Evolutionary conservation across 1,139 yeast species (phyloP).

Genomic region (Pneumocystis murina): DNA sequence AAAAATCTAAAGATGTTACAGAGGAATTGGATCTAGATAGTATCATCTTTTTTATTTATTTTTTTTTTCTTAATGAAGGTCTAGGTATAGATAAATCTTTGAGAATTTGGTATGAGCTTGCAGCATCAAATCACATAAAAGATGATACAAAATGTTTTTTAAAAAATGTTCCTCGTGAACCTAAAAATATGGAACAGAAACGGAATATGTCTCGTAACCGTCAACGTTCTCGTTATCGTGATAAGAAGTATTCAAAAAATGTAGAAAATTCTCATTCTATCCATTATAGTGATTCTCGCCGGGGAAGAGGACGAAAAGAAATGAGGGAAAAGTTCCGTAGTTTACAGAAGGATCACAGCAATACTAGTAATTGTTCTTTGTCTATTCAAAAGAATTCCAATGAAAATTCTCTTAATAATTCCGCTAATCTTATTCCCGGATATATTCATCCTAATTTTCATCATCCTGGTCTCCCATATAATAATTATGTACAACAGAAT

Average conservation of each 20-base stretch:
- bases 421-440: neutral
- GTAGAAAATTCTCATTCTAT: neutral
- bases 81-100: neutral
- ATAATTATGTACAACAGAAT: neutral
- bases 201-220: neutral
- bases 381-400: neutral
- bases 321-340: neutral
- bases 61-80: neutral
- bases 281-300: neutral
- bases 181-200: neutral
- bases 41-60: neutral
- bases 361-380: neutral
- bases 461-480: neutral
- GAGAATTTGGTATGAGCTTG: neutral
- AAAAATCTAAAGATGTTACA: neutral
- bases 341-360: neutral
- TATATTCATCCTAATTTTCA: neutral
- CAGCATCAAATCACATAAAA: neutral
- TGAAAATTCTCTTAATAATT: neutral
- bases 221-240: neutral
- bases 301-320: neutral
- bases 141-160: neutral
- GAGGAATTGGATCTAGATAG: neutral
- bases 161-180: neutral
- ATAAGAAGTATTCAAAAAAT: neutral